These are phyloP conservation scores for Cicer bijugum DNA, from an alignment of 306 rosid species.

Conservation along the genomic window DNA sequence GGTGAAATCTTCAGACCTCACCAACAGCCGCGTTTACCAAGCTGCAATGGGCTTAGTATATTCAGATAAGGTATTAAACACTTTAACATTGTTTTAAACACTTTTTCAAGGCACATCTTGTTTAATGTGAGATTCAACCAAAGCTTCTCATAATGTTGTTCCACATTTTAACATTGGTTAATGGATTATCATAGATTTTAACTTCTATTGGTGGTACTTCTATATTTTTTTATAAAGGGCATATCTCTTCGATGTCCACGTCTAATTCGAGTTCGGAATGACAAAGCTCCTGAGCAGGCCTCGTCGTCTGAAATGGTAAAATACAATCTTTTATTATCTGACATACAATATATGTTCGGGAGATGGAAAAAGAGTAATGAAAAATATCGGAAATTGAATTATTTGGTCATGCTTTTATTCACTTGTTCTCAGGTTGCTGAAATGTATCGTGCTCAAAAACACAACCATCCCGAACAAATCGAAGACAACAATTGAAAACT, in stretches of 20 bases:
- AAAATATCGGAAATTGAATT: not conserved
- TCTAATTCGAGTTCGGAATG: conserved; percentile 69
- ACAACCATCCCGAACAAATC: conserved; percentile 54
- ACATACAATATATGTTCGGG: not conserved
- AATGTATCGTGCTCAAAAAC: conserved; percentile 76
- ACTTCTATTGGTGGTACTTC: conserved; percentile 36
- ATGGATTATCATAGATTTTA: not conserved
- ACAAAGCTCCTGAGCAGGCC: conserved; percentile 82
- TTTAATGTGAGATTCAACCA: too few relatives aligned
- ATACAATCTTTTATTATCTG: conserved; percentile 8
- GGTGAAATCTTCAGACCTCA: conserved; percentile 91
- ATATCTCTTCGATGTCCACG: conserved; percentile 88
- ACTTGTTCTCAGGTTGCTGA: conserved; percentile 72
- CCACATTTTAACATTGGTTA: too few relatives aligned
- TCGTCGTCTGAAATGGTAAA: conserved; percentile 78
- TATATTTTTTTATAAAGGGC: conserved; percentile 52
- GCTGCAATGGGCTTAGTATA: conserved; percentile 85
- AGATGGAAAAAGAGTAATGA: not conserved
- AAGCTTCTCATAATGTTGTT: too few relatives aligned
- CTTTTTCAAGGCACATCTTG: too few relatives aligned
- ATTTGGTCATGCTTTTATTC: not conserved
- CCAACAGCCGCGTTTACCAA: conserved; percentile 81
- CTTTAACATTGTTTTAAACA: too few relatives aligned
- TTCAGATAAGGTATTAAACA: conserved; percentile 43
- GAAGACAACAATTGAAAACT: conserved; percentile 44